Conservation (phyloP, 345 rosid species). For the Populus tremula region DNA sequence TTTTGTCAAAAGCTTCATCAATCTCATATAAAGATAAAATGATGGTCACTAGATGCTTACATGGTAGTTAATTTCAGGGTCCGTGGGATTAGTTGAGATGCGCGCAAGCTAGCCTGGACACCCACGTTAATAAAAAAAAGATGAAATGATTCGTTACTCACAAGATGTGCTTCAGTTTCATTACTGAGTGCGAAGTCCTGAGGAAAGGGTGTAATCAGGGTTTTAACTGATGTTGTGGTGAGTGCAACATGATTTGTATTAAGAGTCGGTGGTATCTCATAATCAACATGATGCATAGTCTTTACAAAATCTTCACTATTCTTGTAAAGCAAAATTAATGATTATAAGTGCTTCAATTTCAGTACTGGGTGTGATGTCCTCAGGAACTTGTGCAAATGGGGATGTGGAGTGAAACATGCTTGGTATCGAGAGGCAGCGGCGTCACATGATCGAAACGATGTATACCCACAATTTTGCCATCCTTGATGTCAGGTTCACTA, state of each 20-base stretch:
- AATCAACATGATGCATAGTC: neutral
- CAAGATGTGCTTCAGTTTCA: neutral
- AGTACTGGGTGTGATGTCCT: neutral
- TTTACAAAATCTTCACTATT: neutral
- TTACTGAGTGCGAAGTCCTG: neutral
- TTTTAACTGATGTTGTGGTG: neutral
- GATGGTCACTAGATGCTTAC: no score
- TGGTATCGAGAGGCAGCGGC: neutral
- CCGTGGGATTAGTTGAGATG: no score
- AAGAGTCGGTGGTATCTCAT: neutral
- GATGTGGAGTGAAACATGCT: neutral
- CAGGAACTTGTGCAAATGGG: neutral
- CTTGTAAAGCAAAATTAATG: neutral
- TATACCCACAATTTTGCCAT: neutral
- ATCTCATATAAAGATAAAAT: no score
- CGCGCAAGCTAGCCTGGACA: no score
- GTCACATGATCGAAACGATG: neutral
- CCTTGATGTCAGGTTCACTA: neutral
- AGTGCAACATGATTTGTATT: neutral
- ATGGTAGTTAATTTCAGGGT: no score
- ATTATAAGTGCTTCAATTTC: neutral
- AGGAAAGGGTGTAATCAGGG: neutral
- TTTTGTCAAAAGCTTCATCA: neutral
- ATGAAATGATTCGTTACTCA: neutral
- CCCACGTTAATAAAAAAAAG: no score